Conservation (phyloP, 306 rosid species). For the Begonia peltatifolia region DNA sequence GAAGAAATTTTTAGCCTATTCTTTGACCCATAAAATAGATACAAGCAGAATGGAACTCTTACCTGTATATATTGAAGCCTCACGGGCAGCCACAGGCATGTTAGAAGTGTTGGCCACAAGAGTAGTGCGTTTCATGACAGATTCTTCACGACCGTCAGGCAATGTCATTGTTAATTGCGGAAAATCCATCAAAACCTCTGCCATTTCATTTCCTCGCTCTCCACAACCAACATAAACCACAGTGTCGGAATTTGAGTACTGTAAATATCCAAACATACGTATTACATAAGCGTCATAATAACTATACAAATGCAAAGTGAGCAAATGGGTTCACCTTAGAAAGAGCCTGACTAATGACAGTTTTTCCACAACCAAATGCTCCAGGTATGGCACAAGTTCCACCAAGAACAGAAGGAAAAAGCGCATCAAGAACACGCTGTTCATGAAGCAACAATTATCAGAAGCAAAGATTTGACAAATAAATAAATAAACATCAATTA, state of each 20-base stretch:
- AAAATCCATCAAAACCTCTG: slow-evolving; percentile 99
- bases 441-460: too few relatives aligned
- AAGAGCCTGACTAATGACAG: slow-evolving; percentile 99
- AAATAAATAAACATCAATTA: slow-evolving; percentile 16
- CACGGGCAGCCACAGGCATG: slow-evolving; percentile 99
- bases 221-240: slow-evolving; percentile 98
- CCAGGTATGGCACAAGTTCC: slow-evolving; percentile 99
- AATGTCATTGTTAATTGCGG: slow-evolving; percentile 99
- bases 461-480: background rate
- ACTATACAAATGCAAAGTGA: too few relatives aligned
- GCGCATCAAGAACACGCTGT: slow-evolving; percentile 99
- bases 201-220: slow-evolving; percentile 99
- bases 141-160: slow-evolving; percentile 99
- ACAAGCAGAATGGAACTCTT: background rate
- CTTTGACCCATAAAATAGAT: too few relatives aligned
- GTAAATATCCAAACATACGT: slow-evolving; percentile 15
- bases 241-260: slow-evolving; percentile 95
- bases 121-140: slow-evolving; percentile 99
- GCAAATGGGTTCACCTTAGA: slow-evolving; percentile 47
- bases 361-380: slow-evolving; percentile 99
- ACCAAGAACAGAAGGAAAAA: slow-evolving; percentile 98
- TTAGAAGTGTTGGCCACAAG: slow-evolving; percentile 99
- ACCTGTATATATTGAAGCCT: slow-evolving; percentile 99
- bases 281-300: background rate
- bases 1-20: too few relatives aligned